Conservation (phyloP, 192 early-diverging fungal genomes). For the Coemansia sp. region DNA sequence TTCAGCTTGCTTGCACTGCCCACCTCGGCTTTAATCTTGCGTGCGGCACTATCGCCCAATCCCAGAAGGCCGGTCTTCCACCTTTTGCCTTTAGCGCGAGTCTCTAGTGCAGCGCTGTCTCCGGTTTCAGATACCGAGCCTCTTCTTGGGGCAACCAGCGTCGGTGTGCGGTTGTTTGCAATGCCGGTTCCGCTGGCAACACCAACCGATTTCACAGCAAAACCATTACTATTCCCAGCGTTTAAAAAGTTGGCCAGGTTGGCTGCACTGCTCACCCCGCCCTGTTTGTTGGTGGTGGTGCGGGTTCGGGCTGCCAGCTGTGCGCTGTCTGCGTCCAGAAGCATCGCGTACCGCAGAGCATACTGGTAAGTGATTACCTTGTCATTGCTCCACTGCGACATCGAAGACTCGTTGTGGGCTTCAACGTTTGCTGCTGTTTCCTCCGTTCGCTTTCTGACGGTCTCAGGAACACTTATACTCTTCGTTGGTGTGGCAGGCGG, state of each 20-base stretch:
- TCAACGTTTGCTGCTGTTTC: neutral
- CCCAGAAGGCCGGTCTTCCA: conserved; percentile 45
- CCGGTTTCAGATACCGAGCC: neutral
- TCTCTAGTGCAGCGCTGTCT: conserved; percentile 1
- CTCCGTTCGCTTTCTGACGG: neutral
- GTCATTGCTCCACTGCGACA: conserved; percentile 8
- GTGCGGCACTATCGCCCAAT: conserved; percentile 46
- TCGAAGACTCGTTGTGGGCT: neutral
- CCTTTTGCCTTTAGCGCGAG: conserved; percentile 15
- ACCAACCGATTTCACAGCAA: conserved; percentile 39
- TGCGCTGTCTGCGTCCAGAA: conserved; percentile 49
- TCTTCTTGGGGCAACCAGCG: conserved; percentile 24
- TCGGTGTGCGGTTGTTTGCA: conserved; percentile 53
- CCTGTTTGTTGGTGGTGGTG: conserved; percentile 9
- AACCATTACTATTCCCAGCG: conserved; percentile 4
- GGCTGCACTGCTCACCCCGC: neutral
- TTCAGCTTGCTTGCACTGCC: conserved; percentile 28
- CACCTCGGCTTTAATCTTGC: conserved; percentile 44
- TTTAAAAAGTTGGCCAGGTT: conserved; percentile 2
- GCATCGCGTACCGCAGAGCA: conserved; percentile 52
- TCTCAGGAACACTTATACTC: neutral
- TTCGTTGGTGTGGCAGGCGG: neutral
- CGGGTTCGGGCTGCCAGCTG: conserved; percentile 44
- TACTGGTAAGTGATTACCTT: conserved; percentile 52
- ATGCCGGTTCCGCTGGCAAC: conserved; percentile 44